These are phyloP conservation scores for Zygosaccharomyces pseudobailii DNA, from an alignment of 1,139 yeast species.

Conservation along the genomic window DNA sequence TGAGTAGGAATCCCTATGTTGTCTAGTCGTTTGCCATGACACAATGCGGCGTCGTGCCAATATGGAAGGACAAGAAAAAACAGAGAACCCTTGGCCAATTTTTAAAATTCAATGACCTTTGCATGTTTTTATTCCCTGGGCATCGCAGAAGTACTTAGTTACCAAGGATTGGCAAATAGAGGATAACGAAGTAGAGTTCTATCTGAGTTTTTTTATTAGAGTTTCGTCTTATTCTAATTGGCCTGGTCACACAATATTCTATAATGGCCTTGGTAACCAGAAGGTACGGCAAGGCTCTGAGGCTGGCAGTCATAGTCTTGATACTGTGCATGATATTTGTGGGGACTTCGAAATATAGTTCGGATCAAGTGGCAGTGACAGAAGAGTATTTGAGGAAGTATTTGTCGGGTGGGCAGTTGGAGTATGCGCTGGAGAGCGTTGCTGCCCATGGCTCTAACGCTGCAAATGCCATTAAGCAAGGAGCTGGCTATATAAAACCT, in stretches of 20 bases:
- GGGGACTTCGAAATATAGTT: conserved; percentile 11
- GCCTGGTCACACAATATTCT: conserved; percentile 3
- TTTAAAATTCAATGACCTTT: neutral
- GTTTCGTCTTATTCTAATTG: neutral
- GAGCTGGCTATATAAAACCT: neutral
- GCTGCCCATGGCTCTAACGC: conserved; percentile 4
- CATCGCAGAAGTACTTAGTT: neutral
- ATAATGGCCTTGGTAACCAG: conserved; percentile 14
- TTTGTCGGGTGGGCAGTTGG: conserved; percentile 1
- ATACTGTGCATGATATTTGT: conserved; percentile 14
- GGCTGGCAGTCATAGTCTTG: conserved; percentile 13
- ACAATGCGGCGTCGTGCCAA: neutral
- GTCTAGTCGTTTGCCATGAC: neutral
- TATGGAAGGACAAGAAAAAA: neutral
- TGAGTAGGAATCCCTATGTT: too few species aligned
- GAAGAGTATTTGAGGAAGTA: conserved; percentile 14
- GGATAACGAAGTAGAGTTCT: neutral
- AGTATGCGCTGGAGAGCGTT: conserved; percentile 1
- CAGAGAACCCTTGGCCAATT: neutral
- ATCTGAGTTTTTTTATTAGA: neutral
- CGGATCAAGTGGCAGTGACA: conserved; percentile 13
- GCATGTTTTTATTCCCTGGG: neutral
- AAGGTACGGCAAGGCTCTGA: conserved; percentile 21
- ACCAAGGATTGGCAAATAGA: neutral
- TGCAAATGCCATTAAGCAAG: conserved; percentile 3